Base-by-base conservation (phyloP, 306 rosid genomes). In the Hippophae tibetana region DNA sequence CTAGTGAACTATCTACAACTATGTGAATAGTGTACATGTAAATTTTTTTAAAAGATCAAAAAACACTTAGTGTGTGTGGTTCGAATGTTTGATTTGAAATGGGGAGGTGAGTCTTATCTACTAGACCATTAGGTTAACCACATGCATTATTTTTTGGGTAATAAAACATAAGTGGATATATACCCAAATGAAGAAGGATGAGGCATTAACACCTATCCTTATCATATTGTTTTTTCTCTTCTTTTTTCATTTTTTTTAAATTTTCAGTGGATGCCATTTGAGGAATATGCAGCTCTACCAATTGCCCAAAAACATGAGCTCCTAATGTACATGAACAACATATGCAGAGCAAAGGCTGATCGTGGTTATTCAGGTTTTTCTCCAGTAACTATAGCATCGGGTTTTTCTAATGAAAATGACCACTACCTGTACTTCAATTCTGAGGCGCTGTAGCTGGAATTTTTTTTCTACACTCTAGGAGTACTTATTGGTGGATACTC, bases 191-290 rank as follows among this genome's bases (percentile, higher is more conserved):
- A 31, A 31, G 38, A 31, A 31, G 38, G 38, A 31, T 31, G 38
- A 31, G 5, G 38, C 38, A 31, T 31, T 31, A 31, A 31, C 38
- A 31, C 5, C 38, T 31, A 31, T 0, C 38, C 38, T 31, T 31
- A 31, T 31, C 1, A 6, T 48, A 5, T 9, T 54, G 27, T 9
- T 9, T 23, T 52, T 8, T 23, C 8, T 10, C 10, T 3, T 44
- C 23, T 18, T 18, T 18, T 18, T 18, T 18, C 18, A 47, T 46
- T 61, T 57, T 7, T 72, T 56, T 52, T 25, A 45, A 18, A 12
- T n/a, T 66, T 69, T 78, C 86, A 92, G 96, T 92, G 96, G 95
- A 85, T 92, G 82, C 76, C 85, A 67, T 78, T 84, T 50, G 84
- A 80, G 71, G 88, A 88, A 60, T 88, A 78, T 52, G 76, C 64